Percentiles rank a stretch among this genome's conserved stretches.
Evolutionary conservation across 1,139 yeast species (phyloP).

Genomic region (Torulaspora pretoriensis): DNA sequence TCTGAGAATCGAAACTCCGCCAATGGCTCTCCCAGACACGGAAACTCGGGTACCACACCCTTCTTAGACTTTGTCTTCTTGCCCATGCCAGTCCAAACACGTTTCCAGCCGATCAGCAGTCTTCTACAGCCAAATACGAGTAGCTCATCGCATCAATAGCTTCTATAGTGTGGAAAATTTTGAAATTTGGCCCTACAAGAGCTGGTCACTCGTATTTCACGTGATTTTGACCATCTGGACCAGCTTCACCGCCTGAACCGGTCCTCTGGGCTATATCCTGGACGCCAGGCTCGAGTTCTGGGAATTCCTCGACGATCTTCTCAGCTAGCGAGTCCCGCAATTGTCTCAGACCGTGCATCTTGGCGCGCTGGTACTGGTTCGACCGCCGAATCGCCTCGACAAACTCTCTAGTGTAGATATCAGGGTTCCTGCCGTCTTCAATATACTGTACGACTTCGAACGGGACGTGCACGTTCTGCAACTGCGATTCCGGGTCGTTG

Average conservation of each 20-base stretch:
- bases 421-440: slow-evolving; percentile 96
- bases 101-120: background rate
- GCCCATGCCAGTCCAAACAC: slow-evolving; percentile 4
- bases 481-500: slow-evolving; percentile 32
- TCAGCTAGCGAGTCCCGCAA: slow-evolving; percentile 63
- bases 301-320: slow-evolving; percentile 71
- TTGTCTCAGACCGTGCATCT: slow-evolving; percentile 56
- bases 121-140: background rate
- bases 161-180: background rate
- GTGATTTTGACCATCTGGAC: slow-evolving; percentile 10
- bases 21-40: slow-evolving; percentile 47
- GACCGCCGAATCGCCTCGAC: slow-evolving; percentile 86
- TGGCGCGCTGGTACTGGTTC: slow-evolving; percentile 84
- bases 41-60: slow-evolving; percentile 36
- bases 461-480: slow-evolving; percentile 54
- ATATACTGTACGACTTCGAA: slow-evolving; percentile 77
- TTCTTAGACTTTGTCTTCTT: slow-evolving; percentile 15
- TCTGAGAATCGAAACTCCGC: slow-evolving; percentile 49
- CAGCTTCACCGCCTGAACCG: slow-evolving; percentile 7
- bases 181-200: background rate
- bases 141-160: slow-evolving; percentile 6
- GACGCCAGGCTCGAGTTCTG: slow-evolving; percentile 57
- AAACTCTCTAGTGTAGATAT: slow-evolving; percentile 92
- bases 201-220: background rate
- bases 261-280: slow-evolving; percentile 48